A percentile compares a stretch with the other conserved stretches of the same genome.
These are phyloP conservation scores for Cytospora chrysosperma DNA, from an alignment of 2,329 filamentous ascomycete genomes.

Conservation along the genomic window DNA sequence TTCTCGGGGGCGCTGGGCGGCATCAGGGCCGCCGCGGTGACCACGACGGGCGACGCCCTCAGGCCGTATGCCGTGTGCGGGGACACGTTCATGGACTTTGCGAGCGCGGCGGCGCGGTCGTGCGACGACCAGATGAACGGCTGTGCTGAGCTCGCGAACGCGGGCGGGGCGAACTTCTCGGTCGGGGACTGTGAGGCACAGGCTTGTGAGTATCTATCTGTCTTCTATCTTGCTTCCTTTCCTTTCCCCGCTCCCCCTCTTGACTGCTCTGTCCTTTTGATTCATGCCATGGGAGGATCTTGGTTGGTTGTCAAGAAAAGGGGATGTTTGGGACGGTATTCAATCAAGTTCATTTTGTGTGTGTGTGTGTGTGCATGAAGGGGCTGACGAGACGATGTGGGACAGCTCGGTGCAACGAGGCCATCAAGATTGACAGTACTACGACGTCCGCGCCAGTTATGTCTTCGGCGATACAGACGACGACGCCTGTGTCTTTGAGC, in stretches of 20 bases:
- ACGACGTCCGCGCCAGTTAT: constrained; percentile 16
- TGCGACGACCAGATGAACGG: constrained; percentile 52
- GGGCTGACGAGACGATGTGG: background rate
- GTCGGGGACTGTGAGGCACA: constrained; percentile 48
- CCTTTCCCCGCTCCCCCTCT: background rate
- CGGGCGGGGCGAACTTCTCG: constrained; percentile 32
- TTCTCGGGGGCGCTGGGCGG: constrained; percentile 44
- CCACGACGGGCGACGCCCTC: constrained; percentile 39
- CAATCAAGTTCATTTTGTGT: background rate
- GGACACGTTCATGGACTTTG: constrained; percentile 47
- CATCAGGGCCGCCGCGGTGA: constrained; percentile 38
- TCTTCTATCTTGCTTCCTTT: too few species aligned
- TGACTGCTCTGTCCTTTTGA: background rate
- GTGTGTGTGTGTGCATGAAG: background rate
- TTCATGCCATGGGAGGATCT: background rate
- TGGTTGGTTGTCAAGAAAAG: background rate
- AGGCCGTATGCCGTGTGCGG: constrained; percentile 45
- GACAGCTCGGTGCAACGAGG: constrained; percentile 40
- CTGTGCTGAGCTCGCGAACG: constrained; percentile 45
- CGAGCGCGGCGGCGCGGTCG: constrained; percentile 41
- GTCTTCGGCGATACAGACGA: constrained; percentile 8
- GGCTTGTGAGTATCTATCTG: constrained; percentile 40
- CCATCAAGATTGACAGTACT: constrained; percentile 2
- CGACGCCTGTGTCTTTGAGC: constrained; percentile 30
- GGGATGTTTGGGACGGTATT: background rate